Base-by-base conservation (phyloP, 305 asterid species). In the Caryopteris hybrid region DNA sequence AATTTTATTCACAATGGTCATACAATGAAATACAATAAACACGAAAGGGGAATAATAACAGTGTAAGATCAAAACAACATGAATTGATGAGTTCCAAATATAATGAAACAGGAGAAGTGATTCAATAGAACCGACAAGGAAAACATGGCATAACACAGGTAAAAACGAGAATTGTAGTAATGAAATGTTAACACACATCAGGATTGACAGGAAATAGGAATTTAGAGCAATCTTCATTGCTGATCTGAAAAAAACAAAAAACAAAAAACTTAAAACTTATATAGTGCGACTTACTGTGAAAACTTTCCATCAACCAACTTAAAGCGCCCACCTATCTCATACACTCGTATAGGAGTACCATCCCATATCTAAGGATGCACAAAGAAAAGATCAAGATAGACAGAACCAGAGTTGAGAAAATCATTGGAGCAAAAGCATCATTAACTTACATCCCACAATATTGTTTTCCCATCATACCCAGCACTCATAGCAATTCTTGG, bases 401-500 rank as follows among this genome's bases (percentile, higher is more conserved):
- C 54, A 57, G 54, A 42, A 61, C 20, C 41, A 68, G 47, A 3
- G 74, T 41, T 63, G 56, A 57, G 50, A 64, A 69, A 57, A 33
- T 27, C 45, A 27, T 57, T 54, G 69, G 68, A 79, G 47, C 67
- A 81, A 61, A 74, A 22, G 51, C 29, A 63, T 61, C 18, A 74
- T 41, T 56, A 66, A 86, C 99, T 92, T 80, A 94, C 99, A 81
- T 94, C 99, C 99, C 99, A 94, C 73, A 94, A 64, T 79, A 94
- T 88, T 63, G 99, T 85, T 78, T 91, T 89, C 78, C 99, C 99
- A 82, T 94, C 99, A 81, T 94, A 93, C 71, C 99, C 99, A 81
- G 99, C 96, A 75, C 97, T 93, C 99, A 94, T 88, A 34, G 99
- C 99, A 74, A 94, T 91, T 81, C 99, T 86, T 68, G 99, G 99